phyloP scores from a whole-genome alignment of 306 rosid species.

The Sicyos baderoa region DNA sequence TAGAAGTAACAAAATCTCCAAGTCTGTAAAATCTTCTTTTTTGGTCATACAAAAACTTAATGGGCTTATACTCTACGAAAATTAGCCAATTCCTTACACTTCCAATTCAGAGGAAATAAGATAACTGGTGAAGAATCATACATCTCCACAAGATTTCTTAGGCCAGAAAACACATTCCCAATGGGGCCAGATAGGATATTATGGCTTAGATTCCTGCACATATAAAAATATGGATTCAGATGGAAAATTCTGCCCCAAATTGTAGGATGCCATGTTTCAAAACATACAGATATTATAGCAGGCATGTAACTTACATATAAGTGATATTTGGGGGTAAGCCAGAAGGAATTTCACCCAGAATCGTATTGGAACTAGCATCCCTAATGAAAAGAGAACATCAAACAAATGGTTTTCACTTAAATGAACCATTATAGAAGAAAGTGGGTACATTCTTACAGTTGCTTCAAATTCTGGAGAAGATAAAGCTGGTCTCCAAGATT shows the following conservation, averaged over 20 bases:
- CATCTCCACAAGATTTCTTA: conserved; percentile 68
- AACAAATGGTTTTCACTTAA: neutral
- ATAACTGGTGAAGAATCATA: conserved; percentile 30
- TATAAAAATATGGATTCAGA: conserved; percentile 14
- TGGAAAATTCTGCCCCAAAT: conserved; percentile 50
- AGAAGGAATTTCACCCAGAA: conserved; percentile 63
- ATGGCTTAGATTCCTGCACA: conserved; percentile 87
- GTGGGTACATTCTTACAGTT: conserved; percentile 43
- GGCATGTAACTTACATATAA: conserved; percentile 49
- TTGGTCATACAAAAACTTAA: neutral
- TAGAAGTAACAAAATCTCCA: neutral
- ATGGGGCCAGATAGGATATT: conserved; percentile 67
- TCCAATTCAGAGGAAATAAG: neutral
- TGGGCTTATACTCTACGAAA: neutral
- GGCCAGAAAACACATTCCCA: conserved; percentile 67
- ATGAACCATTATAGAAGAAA: neutral
- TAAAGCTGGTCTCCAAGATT: conserved; percentile 51
- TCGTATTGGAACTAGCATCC: conserved; percentile 66
- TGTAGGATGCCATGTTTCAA: conserved; percentile 70
- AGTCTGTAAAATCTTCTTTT: conserved; percentile 10
- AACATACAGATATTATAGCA: conserved; percentile 21
- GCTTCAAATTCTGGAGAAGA: conserved; percentile 57
- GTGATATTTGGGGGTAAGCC: conserved; percentile 73
- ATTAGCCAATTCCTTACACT: conserved; percentile 6
- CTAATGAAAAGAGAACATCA: conserved; percentile 28